Conservation (phyloP, 768 basidiomycete genomes). For the Leucosporidium yakuticum region DNA sequence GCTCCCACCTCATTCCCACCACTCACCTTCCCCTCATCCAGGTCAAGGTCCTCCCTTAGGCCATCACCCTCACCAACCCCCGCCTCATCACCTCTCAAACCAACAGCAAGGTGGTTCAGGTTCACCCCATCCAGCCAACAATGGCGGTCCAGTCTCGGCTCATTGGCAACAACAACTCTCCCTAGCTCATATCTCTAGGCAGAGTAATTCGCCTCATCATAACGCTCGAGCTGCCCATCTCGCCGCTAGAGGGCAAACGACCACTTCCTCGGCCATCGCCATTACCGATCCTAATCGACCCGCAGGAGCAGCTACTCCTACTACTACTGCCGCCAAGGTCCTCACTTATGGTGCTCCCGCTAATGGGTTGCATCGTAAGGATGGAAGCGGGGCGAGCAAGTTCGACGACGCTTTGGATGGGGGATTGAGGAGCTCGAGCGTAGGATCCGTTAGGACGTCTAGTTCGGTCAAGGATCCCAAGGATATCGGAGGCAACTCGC, state of each 20-base stretch:
- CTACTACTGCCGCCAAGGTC: slow-evolving; percentile 2
- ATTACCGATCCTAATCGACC: slow-evolving; percentile 68
- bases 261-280: slow-evolving; percentile 64
- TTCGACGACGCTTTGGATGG: slow-evolving; percentile 7
- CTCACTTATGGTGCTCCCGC: slow-evolving; percentile 5
- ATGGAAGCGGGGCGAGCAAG: slow-evolving; percentile 8
- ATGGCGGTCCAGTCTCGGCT: slow-evolving; percentile 20
- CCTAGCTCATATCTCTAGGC: slow-evolving; percentile 64
- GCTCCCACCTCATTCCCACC: slow-evolving; percentile 24
- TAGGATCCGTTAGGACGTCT: background rate
- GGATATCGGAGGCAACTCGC: slow-evolving; percentile 1
- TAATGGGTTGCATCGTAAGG: slow-evolving; percentile 14
- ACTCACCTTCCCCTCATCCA: slow-evolving; percentile 16
- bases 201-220: slow-evolving; percentile 82
- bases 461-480: slow-evolving; percentile 11
- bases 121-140: slow-evolving; percentile 14
- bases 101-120: background rate
- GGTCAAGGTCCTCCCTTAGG: background rate
- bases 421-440: slow-evolving; percentile 1
- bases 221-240: slow-evolving; percentile 92
- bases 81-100: slow-evolving; percentile 21
- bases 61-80: slow-evolving; percentile 1
- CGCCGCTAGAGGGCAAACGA: slow-evolving; percentile 77
- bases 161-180: slow-evolving; percentile 38
- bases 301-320: slow-evolving; percentile 5